Evolutionary conservation across 2,329 filamentous ascomycete genomes (phyloP), one percentile per base, ranked within the genome.

Genomic region (Bertia moriformis): DNA sequence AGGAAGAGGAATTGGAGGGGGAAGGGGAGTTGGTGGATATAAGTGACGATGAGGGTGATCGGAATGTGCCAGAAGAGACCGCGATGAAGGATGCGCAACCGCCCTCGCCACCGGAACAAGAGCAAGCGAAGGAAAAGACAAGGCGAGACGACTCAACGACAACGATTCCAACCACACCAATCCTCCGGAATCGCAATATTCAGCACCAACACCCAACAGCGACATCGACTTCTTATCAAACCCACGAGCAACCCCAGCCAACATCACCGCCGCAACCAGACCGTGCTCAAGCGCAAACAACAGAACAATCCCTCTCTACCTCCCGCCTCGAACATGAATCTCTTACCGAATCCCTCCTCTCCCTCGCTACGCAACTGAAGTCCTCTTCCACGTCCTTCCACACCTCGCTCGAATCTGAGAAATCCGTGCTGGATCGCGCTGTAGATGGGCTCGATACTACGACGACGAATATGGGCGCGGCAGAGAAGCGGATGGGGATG

Each of bases 251-350:
- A 18, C 32, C 15, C 32, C 10, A 13, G 10, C 17, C 32, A 29
- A 29, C 24, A 10, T 12, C 32, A 35, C 7, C 22, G 7, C n/a
- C 22, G 7, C 7, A n/a, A 7, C 7, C 7, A 7, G 22, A 7
- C 22, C 10, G 7, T 15, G 15, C 10, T 7, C 10, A 17, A 18
- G 10, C 17, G 10, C 32, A 10, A 35, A 15, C 10, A 10, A 12
- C 32, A 3, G 75, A 80, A 57, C 54, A 63, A 2, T 54, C 72
- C 4, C 62, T 82, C 35, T 62, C 67, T 18, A 62, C 72, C 42
- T 63, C 79, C 44, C 69, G 73, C 39, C 58, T 59, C 40, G 75
- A 80, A 55, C 77, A 83, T 55, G 76, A 81, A 51, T 58, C 64
- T 24, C 62, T 84, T 2, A 80, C 78, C 2, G 58, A 60, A 10